phyloP scores from a whole-genome alignment of 1,284 basidiomycete species.

The Trichosporon ovoides region DNA sequence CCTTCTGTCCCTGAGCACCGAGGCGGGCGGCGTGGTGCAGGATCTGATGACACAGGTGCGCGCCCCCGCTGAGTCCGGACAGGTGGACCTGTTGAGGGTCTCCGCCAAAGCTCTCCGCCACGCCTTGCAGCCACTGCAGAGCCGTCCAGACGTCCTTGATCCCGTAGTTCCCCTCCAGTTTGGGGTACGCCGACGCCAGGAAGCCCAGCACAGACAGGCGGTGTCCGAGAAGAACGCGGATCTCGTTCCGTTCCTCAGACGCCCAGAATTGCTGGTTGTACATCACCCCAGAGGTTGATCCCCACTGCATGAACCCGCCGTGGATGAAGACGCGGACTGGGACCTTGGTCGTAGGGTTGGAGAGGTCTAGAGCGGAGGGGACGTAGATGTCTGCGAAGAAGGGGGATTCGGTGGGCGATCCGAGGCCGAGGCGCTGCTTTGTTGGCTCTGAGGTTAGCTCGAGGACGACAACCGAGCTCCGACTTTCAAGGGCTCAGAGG shows the following conservation, averaged over 20 bases:
- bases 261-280: slow-evolving; percentile 61
- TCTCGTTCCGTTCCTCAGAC: slow-evolving; percentile 59
- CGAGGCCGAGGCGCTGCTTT: slow-evolving; percentile 51
- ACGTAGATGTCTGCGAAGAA: slow-evolving; percentile 67
- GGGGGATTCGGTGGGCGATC: slow-evolving; percentile 65
- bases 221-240: slow-evolving; percentile 55
- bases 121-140: slow-evolving; percentile 58
- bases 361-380: slow-evolving; percentile 47
- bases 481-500: no score
- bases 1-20: slow-evolving; percentile 34
- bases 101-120: slow-evolving; percentile 59
- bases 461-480: not conserved
- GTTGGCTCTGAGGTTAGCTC: slow-evolving; percentile 10
- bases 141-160: slow-evolving; percentile 72
- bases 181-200: slow-evolving; percentile 57
- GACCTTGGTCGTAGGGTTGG: slow-evolving; percentile 54
- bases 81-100: slow-evolving; percentile 56
- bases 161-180: slow-evolving; percentile 62
- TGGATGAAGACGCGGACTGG: slow-evolving; percentile 71
- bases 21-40: slow-evolving; percentile 65
- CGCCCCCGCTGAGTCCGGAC: slow-evolving; percentile 65
- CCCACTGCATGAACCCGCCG: slow-evolving; percentile 75
- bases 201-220: slow-evolving; percentile 63
- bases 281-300: slow-evolving; percentile 56
- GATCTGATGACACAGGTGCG: slow-evolving; percentile 67